Evolutionary conservation across 768 basidiomycete genomes (phyloP).

Genomic region (Gymnopilus junonius): DNA sequence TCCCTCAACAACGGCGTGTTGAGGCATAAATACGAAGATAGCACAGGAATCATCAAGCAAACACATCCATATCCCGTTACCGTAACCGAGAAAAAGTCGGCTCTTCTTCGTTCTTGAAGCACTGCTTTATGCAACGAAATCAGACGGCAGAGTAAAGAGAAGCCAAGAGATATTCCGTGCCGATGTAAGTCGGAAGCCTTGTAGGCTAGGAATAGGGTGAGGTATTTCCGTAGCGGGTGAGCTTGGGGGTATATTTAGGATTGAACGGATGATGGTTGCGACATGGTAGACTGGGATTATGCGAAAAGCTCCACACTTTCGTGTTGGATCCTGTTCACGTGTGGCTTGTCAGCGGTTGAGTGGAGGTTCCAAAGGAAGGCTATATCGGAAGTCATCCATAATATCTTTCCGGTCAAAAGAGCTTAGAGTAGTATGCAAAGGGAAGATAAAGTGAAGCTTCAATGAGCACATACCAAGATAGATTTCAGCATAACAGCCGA

Average conservation of each 20-base stretch:
- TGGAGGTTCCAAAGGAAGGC: no score
- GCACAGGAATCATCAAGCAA: no score
- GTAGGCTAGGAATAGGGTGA: background rate
- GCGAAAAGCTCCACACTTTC: background rate
- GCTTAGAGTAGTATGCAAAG: no score
- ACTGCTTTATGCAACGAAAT: background rate
- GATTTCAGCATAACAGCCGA: no score
- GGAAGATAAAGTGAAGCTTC: no score
- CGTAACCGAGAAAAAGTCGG: background rate
- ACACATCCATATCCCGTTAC: background rate
- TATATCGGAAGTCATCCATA: no score
- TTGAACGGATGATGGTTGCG: background rate
- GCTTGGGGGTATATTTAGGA: background rate
- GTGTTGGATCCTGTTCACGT: no score
- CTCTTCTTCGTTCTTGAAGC: background rate
- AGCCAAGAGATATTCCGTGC: slow-evolving; percentile 4
- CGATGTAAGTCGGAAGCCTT: no score
- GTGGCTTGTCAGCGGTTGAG: no score
- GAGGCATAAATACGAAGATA: background rate
- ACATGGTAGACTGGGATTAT: no score
- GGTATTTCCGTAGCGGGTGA: background rate
- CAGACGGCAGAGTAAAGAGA: background rate
- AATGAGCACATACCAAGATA: no score
- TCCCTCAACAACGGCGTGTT: background rate
- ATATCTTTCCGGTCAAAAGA: no score